Percentiles rank a stretch among this genome's conserved stretches.
phyloP scores from a whole-genome alignment of 768 basidiomycete genomes.

The Lactarius indigo region DNA sequence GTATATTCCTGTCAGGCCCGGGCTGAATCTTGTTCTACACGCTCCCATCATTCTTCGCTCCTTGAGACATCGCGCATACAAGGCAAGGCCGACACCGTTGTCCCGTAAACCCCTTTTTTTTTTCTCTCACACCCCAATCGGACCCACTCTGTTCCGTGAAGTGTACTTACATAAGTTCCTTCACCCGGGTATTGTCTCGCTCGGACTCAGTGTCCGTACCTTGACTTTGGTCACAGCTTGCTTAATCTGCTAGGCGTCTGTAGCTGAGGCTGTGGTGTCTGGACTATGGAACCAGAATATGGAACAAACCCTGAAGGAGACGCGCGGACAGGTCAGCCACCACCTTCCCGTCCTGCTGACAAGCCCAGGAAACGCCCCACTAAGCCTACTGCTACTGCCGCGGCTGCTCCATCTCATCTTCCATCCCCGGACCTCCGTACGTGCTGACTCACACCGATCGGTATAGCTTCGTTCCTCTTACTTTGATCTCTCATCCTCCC shows the following conservation, averaged over 20 bases:
- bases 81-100: not conserved
- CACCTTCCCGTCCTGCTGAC: slow-evolving; percentile 21
- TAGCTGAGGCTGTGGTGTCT: slow-evolving; percentile 9
- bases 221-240: slow-evolving; percentile 16
- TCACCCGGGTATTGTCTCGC: not conserved
- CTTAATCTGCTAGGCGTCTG: slow-evolving; percentile 17
- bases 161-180: slow-evolving; percentile 18
- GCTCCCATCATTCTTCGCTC: not conserved
- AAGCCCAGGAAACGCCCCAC: slow-evolving; percentile 23
- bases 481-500: slow-evolving; percentile 9
- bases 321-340: slow-evolving; percentile 10
- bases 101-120: not conserved
- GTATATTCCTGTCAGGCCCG: not conserved
- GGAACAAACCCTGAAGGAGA: slow-evolving; percentile 19
- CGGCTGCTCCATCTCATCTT: slow-evolving; percentile 11
- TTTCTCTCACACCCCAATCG: not conserved
- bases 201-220: not conserved
- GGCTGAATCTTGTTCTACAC: not conserved
- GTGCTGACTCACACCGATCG: slow-evolving; percentile 17
- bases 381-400: slow-evolving; percentile 10
- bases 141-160: slow-evolving; percentile 21
- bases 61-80: not conserved
- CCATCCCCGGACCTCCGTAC: slow-evolving; percentile 25
- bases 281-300: slow-evolving; percentile 18
- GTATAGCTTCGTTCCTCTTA: slow-evolving; percentile 5